Evolutionary conservation across 2,329 filamentous ascomycete species (phyloP).

Genomic region (Chaetomiaceae sp.): DNA sequence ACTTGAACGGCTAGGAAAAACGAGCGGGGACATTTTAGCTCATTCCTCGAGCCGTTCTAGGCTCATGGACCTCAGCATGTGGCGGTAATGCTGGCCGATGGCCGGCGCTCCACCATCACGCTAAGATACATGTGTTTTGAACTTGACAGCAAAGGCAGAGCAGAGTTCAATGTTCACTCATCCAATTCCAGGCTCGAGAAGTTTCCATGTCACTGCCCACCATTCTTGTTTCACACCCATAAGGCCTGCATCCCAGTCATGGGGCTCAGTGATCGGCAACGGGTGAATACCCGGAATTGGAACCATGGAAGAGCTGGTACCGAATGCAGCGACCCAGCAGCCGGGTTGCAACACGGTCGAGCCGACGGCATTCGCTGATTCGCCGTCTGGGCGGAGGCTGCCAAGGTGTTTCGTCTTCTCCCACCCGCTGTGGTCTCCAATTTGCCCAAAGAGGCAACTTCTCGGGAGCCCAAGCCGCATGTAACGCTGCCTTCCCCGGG

Average conservation of each 20-base stretch:
- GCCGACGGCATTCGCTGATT: conserved; percentile 9
- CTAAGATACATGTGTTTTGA: too few species aligned
- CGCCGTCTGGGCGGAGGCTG: neutral
- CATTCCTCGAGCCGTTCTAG: too few species aligned
- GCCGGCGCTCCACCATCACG: too few species aligned
- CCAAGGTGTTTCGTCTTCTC: conserved; percentile 14
- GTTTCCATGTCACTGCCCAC: too few species aligned
- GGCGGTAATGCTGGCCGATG: too few species aligned
- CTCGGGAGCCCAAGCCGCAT: conserved; percentile 18
- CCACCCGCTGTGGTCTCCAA: neutral
- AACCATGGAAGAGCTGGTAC: conserved; percentile 21
- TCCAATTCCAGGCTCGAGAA: too few species aligned
- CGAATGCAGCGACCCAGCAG: conserved; percentile 1
- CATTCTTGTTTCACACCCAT: too few species aligned
- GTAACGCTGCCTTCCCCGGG: conserved; percentile 3
- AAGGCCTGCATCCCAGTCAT: neutral
- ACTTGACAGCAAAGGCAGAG: too few species aligned
- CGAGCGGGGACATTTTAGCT: too few species aligned
- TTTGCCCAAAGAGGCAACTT: conserved; percentile 6
- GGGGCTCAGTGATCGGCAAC: conserved; percentile 5
- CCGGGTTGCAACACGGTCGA: conserved; percentile 8
- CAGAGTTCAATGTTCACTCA: too few species aligned
- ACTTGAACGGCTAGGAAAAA: too few species aligned
- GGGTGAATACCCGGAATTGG: conserved; percentile 16
- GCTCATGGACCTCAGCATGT: too few species aligned